phyloP scores from a whole-genome alignment of 768 basidiomycete genomes.

The Lyophyllum semitale region DNA sequence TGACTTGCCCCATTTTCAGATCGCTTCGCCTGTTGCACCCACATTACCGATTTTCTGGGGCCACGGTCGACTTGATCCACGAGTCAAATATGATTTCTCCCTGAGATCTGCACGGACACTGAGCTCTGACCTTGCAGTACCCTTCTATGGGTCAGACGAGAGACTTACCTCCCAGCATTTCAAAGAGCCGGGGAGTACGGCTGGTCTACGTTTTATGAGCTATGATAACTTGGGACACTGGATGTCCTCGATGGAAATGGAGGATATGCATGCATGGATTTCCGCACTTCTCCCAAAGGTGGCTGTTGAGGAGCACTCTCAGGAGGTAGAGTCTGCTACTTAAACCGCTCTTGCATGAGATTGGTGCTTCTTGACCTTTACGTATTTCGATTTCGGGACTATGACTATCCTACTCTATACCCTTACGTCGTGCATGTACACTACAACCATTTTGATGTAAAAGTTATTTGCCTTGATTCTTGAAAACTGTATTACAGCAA shows the following conservation, averaged over 20 bases:
- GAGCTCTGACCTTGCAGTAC: constrained; percentile 46
- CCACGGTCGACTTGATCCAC: constrained; percentile 64
- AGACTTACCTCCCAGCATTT: constrained; percentile 15
- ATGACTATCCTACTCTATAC: no score
- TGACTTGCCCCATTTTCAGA: constrained; percentile 32
- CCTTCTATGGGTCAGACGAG: constrained; percentile 20
- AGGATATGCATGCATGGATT: constrained; percentile 29
- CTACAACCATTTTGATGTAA: no score
- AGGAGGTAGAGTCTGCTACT: not conserved
- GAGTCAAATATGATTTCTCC: constrained; percentile 55
- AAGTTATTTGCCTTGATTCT: no score
- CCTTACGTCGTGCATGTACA: no score
- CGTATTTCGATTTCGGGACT: no score
- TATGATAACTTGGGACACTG: constrained; percentile 30
- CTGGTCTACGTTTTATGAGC: constrained; percentile 25
- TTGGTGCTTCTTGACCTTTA: no score
- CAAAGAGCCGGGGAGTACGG: constrained; percentile 9
- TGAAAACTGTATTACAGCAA: no score
- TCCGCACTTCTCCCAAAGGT: not conserved
- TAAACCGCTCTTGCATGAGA: no score
- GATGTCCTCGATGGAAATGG: constrained; percentile 24
- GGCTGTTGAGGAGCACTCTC: not conserved
- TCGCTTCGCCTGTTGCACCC: constrained; percentile 46
- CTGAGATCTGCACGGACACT: constrained; percentile 48
- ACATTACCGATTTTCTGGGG: constrained; percentile 75